Base-by-base conservation (phyloP, 108 stramenopile species). In the Nitzschia sp. region DNA sequence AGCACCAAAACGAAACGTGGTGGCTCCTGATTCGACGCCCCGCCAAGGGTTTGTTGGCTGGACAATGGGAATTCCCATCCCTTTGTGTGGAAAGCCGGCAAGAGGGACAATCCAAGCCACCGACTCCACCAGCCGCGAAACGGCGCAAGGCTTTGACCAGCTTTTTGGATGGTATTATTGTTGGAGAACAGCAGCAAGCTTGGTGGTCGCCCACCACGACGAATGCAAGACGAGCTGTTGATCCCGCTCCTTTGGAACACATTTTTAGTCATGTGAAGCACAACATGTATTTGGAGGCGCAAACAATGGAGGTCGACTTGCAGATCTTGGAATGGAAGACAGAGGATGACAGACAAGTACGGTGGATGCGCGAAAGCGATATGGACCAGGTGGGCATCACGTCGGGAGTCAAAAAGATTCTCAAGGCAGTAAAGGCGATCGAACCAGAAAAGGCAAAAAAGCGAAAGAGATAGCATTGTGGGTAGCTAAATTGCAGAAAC, bases 61-160 rank as follows among this genome's bases (percentile, higher is more conserved):
- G 89, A 3, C 95, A 95, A 59, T 93, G 92, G 95, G 95, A 95
- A 47, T 93, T 95, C 63, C 92, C 95, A 15, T 68, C 74, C 25
- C 81, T 85, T 3, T 74, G 69, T 35, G 55, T 93, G n/a, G 61
- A 65, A 70, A 65, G 33, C 2, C 78, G 83, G 82, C 64, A 21
- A 35, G 66, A 38, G 2, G 33, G 38, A 15, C 19, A 46, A 25
- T 1, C 21, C 1, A 5, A 59, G 1, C 26, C 6, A 3, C 31
- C 28, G 34, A 31, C 36, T 2, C 61, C 36, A 0, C 19, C 1
- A 0, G 5, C 46, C 1, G 2, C 28, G 4, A 15, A 42, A 26
- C 61, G 61, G 19, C 35, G 38, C 24, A 42, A 45, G 9, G 21
- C 18, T 2, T n/a, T 42, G 17, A 62, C 35, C 1, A n/a, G 24